Evolutionary conservation across 176 grass and related monocot species (phyloP), one percentile per base, ranked within the genome.

Genomic region (Thinopyrum elongatum): DNA sequence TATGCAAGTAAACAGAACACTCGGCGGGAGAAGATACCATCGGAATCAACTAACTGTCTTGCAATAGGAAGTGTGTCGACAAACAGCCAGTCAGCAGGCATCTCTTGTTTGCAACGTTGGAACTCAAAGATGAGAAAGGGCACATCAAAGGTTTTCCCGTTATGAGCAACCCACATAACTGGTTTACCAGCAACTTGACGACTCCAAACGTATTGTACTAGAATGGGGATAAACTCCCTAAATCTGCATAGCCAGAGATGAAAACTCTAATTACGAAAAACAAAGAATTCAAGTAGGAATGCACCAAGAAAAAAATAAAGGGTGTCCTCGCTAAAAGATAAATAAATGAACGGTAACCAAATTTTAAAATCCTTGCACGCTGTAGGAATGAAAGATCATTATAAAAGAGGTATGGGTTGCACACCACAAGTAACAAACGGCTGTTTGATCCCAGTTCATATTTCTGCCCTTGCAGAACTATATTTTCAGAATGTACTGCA

Each of bases 11-110:
- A 74, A 89, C 62, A 77, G 28, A 62, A 88, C 31, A 76, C 16
- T 76, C 70, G 19, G 58, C 5, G 35, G 70, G 38, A 88, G 38
- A 81, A 76, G 51, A 12, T 91, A 96, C 97, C 94, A 36, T 91
- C 17, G 21, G 86, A 79, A 62, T 84, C 84, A 61, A 87, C 81
- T 59, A 94, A 79, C 80, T 92, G 88, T 34, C 15, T 84, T 79
- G 94, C 84, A 67, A 98, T 86, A 73, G 88, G 90, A 83, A 91
- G 92, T 57, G 88, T 91, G 65, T 98, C 97, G 3, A 98, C 28
- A 88, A 95, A 96, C 29, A 90, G 89, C 92, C 90, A 96, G 76
- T 98, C 86, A 77, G 85, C 55, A 83, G 92, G 97, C 82, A 98
- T 78, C 38, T 91, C 88, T 66, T 69, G 15, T 65, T 91, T 87